Percentiles rank a stretch among this genome's conserved stretches.
These are phyloP conservation scores for Fusarium globosum DNA, from an alignment of 2,329 filamentous ascomycete genomes.

Conservation along the genomic window DNA sequence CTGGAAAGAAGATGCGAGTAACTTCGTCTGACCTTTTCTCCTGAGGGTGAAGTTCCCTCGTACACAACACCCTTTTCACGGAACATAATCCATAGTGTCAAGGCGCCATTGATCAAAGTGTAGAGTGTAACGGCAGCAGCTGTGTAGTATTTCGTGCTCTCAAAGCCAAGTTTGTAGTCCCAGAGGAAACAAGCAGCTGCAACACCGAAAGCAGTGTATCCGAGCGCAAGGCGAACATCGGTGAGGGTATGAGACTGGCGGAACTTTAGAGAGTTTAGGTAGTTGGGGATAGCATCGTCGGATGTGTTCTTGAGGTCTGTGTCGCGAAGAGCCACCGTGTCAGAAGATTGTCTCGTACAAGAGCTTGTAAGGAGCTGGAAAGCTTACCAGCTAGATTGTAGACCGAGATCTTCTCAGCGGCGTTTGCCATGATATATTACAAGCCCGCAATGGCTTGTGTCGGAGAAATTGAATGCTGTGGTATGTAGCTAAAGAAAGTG, in stretches of 20 bases:
- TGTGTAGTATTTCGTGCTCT: slow-evolving; percentile 84
- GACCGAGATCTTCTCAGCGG: slow-evolving; percentile 68
- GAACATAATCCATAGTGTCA: slow-evolving; percentile 86
- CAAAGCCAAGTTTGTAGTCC: slow-evolving; percentile 93
- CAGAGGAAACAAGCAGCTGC: slow-evolving; percentile 87
- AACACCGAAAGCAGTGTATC: slow-evolving; percentile 83
- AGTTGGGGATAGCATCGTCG: slow-evolving; percentile 93
- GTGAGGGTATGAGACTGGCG: slow-evolving; percentile 81
- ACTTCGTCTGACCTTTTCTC: slow-evolving; percentile 71
- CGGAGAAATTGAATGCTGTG: background rate
- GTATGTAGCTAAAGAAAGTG: slow-evolving; percentile 10
- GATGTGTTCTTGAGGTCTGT: slow-evolving; percentile 95
- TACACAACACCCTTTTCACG: slow-evolving; percentile 88
- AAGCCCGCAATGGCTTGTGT: background rate
- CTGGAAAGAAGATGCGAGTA: background rate
- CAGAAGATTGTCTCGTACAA: slow-evolving; percentile 28
- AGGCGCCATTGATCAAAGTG: slow-evolving; percentile 77
- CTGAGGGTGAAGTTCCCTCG: slow-evolving; percentile 73
- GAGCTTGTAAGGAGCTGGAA: background rate
- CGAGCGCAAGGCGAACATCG: slow-evolving; percentile 85
- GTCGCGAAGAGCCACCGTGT: slow-evolving; percentile 43
- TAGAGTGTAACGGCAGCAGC: slow-evolving; percentile 83
- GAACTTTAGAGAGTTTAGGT: slow-evolving; percentile 90
- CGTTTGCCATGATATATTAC: slow-evolving; percentile 48
- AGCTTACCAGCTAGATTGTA: slow-evolving; percentile 72